Evolutionary conservation across 176 grass and related monocot genomes (phyloP).

Genomic region (Guadua angustifolia): DNA sequence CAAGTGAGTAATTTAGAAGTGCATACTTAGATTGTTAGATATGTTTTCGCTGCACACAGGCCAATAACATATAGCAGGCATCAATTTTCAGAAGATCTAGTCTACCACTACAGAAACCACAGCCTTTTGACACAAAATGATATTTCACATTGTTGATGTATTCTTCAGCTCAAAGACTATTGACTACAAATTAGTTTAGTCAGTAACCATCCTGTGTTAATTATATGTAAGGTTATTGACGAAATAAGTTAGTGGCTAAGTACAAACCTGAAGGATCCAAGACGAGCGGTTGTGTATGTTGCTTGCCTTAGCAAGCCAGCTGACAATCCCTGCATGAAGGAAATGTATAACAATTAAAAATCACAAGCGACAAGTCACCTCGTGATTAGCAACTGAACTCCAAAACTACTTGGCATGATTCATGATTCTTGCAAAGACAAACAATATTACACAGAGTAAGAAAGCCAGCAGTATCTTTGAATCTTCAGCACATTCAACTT

Average conservation of each 20-base stretch:
- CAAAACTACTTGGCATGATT: not conserved
- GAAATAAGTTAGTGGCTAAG: slow-evolving; percentile 8
- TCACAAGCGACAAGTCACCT: not conserved
- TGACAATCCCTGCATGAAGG: slow-evolving; percentile 66
- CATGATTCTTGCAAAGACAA: not conserved
- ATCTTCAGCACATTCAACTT: slow-evolving; percentile 6
- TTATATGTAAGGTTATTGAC: slow-evolving; percentile 1
- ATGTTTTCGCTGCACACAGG: not conserved
- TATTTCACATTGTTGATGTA: slow-evolving; percentile 2
- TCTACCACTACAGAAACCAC: not conserved
- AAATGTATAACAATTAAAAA: slow-evolving; percentile 33
- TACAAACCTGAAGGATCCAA: slow-evolving; percentile 79
- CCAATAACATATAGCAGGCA: not conserved
- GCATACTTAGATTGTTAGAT: slow-evolving; percentile 17
- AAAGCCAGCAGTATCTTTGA: not conserved
- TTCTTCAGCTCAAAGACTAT: slow-evolving; percentile 17
- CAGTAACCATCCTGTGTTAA: not conserved
- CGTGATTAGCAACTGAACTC: not conserved
- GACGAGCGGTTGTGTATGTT: slow-evolving; percentile 80
- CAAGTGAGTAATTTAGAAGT: not conserved
- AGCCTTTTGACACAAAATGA: not conserved
- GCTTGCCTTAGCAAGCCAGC: slow-evolving; percentile 94
- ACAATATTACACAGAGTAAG: not conserved
- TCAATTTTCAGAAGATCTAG: slow-evolving; percentile 10
- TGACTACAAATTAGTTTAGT: not conserved